These are phyloP conservation scores for Pichia sp. DNA, from an alignment of 1,139 yeast species.

Conservation along the genomic window DNA sequence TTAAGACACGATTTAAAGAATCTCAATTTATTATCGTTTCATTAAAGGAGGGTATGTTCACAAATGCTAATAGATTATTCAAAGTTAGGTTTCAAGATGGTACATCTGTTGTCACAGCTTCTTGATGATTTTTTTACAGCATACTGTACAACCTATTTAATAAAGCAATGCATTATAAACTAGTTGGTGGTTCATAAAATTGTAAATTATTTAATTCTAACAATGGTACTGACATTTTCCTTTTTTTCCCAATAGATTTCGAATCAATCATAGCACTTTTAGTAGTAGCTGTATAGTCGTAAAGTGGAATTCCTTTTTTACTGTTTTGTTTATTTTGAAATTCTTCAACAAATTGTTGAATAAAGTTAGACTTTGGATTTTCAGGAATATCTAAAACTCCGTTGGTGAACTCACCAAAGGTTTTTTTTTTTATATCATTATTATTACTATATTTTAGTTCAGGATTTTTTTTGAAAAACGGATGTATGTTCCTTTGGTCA, in stretches of 20 bases:
- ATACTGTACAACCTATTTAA: not conserved
- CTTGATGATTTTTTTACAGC: conserved; percentile 12
- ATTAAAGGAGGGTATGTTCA: conserved; percentile 95
- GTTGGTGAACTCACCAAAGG: not conserved
- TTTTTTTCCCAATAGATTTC: not conserved
- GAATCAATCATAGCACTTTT: not conserved
- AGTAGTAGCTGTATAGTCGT: not conserved
- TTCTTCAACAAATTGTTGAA: not conserved
- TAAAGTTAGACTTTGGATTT: not conserved
- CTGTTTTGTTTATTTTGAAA: not conserved
- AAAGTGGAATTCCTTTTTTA: not conserved
- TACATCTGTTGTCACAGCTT: conserved; percentile 79
- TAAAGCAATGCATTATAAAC: not conserved
- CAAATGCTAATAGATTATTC: conserved; percentile 92
- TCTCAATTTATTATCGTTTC: conserved; percentile 96
- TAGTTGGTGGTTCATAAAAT: not conserved
- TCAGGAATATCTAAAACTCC: not conserved
- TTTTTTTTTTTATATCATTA: not conserved
- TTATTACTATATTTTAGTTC: not conserved
- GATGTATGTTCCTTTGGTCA: not conserved
- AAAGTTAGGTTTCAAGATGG: conserved; percentile 95
- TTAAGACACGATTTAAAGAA: conserved; percentile 89
- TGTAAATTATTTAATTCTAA: not conserved
- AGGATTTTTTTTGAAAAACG: not conserved
- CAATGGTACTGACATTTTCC: not conserved